phyloP scores from a whole-genome alignment of 306 rosid genomes.

The Medicago arabica region DNA sequence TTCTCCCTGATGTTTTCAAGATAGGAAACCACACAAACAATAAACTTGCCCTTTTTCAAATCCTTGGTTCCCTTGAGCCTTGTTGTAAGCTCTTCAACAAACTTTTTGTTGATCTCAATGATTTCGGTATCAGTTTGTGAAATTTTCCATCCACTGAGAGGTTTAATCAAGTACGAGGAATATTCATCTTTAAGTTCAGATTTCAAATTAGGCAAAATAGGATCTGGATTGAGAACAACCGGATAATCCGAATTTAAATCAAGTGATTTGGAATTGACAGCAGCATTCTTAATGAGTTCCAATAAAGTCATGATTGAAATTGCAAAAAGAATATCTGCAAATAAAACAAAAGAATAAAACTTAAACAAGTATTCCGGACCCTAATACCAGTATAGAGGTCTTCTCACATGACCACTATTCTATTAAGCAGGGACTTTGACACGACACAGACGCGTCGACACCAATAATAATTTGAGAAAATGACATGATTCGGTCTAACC shows the following conservation, averaged over 20 bases:
- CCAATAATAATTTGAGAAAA: too few relatives aligned
- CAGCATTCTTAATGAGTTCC: conserved; percentile 63
- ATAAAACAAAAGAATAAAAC: conserved; percentile 16
- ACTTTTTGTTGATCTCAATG: conserved; percentile 58
- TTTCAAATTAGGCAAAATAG: conserved; percentile 56
- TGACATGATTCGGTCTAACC: too few relatives aligned
- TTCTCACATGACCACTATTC: too few relatives aligned
- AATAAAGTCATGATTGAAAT: conserved; percentile 69
- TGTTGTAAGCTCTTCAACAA: conserved; percentile 52
- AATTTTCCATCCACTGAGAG: conserved; percentile 68
- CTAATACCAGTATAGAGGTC: not conserved
- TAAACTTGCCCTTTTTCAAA: conserved; percentile 57
- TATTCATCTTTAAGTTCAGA: conserved; percentile 45
- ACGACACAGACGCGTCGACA: too few relatives aligned
- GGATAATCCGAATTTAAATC: conserved; percentile 57
- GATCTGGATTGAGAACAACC: conserved; percentile 70
- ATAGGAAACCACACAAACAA: conserved; percentile 55
- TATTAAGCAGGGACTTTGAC: too few relatives aligned
- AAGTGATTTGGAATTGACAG: conserved; percentile 45
- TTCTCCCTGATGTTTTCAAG: conserved; percentile 57
- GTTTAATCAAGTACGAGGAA: conserved; percentile 49
- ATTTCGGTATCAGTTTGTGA: conserved; percentile 56
- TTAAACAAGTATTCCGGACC: not conserved
- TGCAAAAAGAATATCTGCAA: conserved; percentile 33
- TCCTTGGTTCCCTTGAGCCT: conserved; percentile 50